Evolutionary conservation across 352 stramenopile genomes (phyloP).

Genomic region (Pythium rhizo-oryzae): DNA sequence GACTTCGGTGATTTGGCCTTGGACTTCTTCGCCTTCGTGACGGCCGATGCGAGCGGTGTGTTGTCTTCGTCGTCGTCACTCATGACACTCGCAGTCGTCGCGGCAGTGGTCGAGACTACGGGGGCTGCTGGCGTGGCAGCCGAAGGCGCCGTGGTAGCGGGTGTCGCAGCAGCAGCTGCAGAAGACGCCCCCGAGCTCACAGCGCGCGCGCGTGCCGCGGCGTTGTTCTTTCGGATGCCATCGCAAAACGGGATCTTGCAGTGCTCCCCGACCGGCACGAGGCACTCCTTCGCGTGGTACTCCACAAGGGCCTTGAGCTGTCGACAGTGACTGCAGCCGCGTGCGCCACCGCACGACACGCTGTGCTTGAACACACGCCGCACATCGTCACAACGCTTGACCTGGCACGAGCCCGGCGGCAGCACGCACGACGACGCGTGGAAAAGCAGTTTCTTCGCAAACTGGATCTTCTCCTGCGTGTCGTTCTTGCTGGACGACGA

Average conservation of each 20-base stretch:
- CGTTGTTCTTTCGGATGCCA: conserved; percentile 59
- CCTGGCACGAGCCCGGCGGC: conserved; percentile 61
- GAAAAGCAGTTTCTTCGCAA: conserved; percentile 79
- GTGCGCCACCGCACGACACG: conserved; percentile 64
- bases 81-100: conserved; percentile 19
- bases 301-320: conserved; percentile 85
- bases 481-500: conserved; percentile 31
- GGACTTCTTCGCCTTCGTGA: conserved; percentile 65
- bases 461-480: conserved; percentile 82
- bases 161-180: not conserved
- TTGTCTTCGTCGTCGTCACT: conserved; percentile 79
- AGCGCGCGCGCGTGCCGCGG: conserved; percentile 31
- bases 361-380: conserved; percentile 88
- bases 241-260: conserved; percentile 88
- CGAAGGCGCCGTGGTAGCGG: not conserved
- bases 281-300: conserved; percentile 82
- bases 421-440: conserved; percentile 73
- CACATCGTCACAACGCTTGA: conserved; percentile 89
- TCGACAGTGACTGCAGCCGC: conserved; percentile 77
- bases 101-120: not conserved
- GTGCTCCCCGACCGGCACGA: conserved; percentile 56
- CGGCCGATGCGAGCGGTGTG: conserved; percentile 64
- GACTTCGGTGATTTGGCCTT: conserved; percentile 73
- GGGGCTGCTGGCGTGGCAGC: not conserved
- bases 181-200: conserved; percentile 19